phyloP scores from a whole-genome alignment of 148 eudicot species.

The Rhododendron ovatum region DNA sequence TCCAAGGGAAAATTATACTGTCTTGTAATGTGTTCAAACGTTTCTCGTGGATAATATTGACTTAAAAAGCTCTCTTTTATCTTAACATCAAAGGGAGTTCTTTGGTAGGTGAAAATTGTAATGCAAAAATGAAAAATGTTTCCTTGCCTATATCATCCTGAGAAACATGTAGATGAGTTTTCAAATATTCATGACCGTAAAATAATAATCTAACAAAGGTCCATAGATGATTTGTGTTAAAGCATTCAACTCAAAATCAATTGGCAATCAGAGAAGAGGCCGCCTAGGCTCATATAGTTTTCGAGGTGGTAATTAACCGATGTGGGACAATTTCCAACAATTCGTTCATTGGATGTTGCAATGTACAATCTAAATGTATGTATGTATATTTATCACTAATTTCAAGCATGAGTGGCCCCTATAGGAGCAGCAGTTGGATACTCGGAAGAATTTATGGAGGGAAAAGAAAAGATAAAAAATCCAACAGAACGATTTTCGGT shows the following conservation, averaged over 20 bases:
- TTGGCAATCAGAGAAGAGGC: too few species aligned
- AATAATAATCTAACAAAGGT: not conserved
- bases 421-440: not conserved
- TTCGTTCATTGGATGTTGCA: not conserved
- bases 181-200: not conserved
- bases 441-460: not conserved
- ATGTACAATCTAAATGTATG: not conserved
- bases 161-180: not conserved
- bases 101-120: not conserved
- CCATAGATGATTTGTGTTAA: not conserved
- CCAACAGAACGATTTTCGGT: not conserved
- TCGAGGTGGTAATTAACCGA: too few species aligned
- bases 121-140: not conserved
- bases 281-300: too few species aligned
- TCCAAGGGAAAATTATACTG: not conserved
- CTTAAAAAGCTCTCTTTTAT: not conserved
- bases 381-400: not conserved
- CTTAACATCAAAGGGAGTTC: not conserved
- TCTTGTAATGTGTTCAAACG: not conserved
- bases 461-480: not conserved
- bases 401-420: not conserved
- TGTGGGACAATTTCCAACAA: too few species aligned
- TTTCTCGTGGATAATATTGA: not conserved
- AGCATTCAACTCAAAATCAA: too few species aligned
- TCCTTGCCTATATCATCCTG: not conserved